A percentile compares a stretch with the other conserved stretches of the same genome.
These are phyloP conservation scores for Pyricularia sp. DNA, from an alignment of 2,329 filamentous ascomycete species.

Conservation along the genomic window DNA sequence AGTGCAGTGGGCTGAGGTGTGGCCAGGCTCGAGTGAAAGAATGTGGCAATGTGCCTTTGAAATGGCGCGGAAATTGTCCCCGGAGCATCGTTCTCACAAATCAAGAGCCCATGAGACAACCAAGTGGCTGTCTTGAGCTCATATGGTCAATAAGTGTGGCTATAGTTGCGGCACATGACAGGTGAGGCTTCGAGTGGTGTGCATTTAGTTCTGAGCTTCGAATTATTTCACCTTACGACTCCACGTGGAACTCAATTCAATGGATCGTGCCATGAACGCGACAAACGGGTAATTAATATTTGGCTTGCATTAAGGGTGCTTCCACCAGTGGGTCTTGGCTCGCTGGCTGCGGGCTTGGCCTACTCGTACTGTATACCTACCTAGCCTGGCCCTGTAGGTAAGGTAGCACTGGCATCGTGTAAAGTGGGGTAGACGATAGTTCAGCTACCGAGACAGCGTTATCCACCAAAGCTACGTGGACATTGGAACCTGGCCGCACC, in stretches of 20 bases:
- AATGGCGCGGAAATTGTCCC: neutral
- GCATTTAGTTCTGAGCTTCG: neutral
- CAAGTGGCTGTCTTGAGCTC: neutral
- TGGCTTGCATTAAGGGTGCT: neutral
- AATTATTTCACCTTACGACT: neutral
- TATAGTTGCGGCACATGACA: neutral
- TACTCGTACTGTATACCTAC: neutral
- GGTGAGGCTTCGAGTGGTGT: neutral
- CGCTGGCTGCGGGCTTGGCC: neutral
- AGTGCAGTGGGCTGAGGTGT: neutral
- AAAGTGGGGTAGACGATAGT: neutral
- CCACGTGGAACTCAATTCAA: neutral
- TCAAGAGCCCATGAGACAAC: neutral
- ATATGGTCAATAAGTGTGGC: neutral
- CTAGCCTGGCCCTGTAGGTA: neutral
- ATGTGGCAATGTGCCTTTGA: neutral
- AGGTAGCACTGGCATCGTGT: neutral
- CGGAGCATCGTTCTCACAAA: neutral
- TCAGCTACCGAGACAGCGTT: neutral
- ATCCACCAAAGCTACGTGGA: neutral
- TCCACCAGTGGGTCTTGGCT: neutral
- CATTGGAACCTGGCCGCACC: neutral
- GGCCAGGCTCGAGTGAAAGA: neutral
- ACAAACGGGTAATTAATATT: neutral
- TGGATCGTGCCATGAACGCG: neutral